Conservation (phyloP, 257 asterid genomes). For the Eucommia ulmoides region DNA sequence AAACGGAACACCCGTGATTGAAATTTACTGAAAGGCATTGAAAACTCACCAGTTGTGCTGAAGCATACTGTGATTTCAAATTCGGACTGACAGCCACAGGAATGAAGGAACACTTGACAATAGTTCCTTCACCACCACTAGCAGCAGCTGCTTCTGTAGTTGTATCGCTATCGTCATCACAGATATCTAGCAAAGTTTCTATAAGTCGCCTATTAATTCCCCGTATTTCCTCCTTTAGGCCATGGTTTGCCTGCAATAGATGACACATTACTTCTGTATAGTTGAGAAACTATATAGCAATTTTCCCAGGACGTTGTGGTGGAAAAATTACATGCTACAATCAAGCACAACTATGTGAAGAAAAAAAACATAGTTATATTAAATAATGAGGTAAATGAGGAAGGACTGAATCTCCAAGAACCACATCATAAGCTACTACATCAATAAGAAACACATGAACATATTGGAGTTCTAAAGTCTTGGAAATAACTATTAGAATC, state of each 20-base stretch:
- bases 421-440: neutral
- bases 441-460: neutral
- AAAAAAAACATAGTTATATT: no score
- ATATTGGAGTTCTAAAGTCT: neutral
- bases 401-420: neutral
- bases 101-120: slow-evolving; percentile 72
- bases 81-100: slow-evolving; percentile 83
- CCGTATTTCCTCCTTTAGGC: slow-evolving; percentile 73
- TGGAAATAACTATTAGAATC: no score
- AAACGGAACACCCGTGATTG: no score
- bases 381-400: neutral
- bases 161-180: slow-evolving; percentile 78
- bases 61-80: slow-evolving; percentile 80
- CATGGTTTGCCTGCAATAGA: slow-evolving; percentile 61
- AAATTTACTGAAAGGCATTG: no score
- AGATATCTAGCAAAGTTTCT: slow-evolving; percentile 66
- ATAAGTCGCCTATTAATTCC: slow-evolving; percentile 73
- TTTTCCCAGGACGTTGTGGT: neutral
- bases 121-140: slow-evolving; percentile 77
- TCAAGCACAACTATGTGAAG: neutral
- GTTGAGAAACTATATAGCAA: neutral
- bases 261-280: slow-evolving; percentile 5
- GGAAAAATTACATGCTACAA: neutral
- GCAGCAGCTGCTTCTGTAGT: slow-evolving; percentile 64
- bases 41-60: slow-evolving; percentile 74